Base-by-base conservation (phyloP, 352 stramenopile genomes). In the Phytophthora macrochlamydospora region DNA sequence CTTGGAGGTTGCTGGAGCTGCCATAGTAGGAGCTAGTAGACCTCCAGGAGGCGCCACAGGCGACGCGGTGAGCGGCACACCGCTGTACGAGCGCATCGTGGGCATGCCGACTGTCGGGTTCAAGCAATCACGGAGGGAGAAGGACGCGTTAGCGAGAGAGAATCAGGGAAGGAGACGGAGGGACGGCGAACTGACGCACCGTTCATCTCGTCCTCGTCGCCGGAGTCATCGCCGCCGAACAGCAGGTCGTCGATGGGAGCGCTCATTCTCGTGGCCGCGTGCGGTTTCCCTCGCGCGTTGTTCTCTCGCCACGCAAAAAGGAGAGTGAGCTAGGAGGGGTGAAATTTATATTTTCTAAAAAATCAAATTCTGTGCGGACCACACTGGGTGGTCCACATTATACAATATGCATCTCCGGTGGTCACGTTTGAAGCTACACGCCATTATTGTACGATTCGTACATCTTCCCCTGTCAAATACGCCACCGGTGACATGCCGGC, bases 161-260 rank as follows among this genome's bases (percentile, higher is more conserved):
- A 54, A 31, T 24, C 11, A 43, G 7, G 32, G 33, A 29, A 11
- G 35, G 32, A 6, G 56, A 38, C 7, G 62, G 28, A 70, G 29
- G n/a, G 56, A 53, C 45, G 30, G 56, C 8, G 50, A 42, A 7
- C 42, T 30, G 30, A 83, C 83, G 65, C 74, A 93, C 85, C 60
- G 54, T 66, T 74, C 69, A 93, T 81, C 3, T 91, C 79, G 31
- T 89, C 83, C 42, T 94, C 86, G 52, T 94, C 86, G 45, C 86
- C 86, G 31, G 86, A 92, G 71, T 95, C 87, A 43, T 94, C 85
- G 58, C 81, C 85, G 48, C 83, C 85, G 66, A 86, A 95, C 51
- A 95, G 73, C 56, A 95, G 65, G 62, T 94, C 82, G 59, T 95
- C 88, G 46, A 95, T 92, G 33, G 84, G 88, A 40, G 88, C 88